These are phyloP conservation scores for Curvularia lunata DNA, from an alignment of 2,329 filamentous ascomycete genomes.

Conservation along the genomic window DNA sequence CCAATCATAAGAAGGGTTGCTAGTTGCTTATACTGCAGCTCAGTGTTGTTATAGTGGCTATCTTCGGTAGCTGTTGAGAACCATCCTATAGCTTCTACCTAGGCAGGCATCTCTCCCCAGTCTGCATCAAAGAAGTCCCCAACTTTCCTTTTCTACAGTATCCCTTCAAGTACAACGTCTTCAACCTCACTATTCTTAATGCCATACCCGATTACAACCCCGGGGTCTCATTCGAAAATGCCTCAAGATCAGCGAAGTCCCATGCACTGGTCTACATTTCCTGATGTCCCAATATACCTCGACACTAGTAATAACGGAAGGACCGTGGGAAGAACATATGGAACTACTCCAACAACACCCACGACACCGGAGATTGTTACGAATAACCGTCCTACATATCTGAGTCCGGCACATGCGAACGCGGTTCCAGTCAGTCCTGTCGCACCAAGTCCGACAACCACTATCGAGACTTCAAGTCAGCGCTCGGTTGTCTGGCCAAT, in stretches of 20 bases:
- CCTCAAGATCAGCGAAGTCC: conserved; percentile 14
- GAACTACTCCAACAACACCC: conserved; percentile 30
- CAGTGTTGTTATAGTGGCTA: conserved; percentile 25
- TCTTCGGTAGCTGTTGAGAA: conserved; percentile 20
- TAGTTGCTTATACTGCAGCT: conserved; percentile 22
- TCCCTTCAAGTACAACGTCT: conserved; percentile 2
- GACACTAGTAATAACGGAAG: conserved; percentile 26
- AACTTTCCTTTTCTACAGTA: background rate
- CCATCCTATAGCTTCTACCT: conserved; percentile 14
- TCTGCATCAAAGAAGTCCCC: background rate
- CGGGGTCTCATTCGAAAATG: conserved; percentile 10
- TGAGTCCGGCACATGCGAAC: conserved; percentile 1
- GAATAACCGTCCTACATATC: conserved; percentile 1
- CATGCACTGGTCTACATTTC: conserved; percentile 29
- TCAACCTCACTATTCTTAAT: conserved; percentile 17
- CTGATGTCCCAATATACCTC: conserved; percentile 36
- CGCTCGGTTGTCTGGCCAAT: conserved; percentile 30
- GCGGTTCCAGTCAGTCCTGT: conserved; percentile 1
- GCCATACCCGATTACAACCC: conserved; percentile 25
- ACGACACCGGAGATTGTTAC: conserved; percentile 25
- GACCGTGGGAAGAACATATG: conserved; percentile 22
- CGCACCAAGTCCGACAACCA: conserved; percentile 24
- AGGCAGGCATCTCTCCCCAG: conserved; percentile 9
- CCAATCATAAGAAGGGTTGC: conserved; percentile 21
- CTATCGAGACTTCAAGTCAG: conserved; percentile 28